A percentile compares a stretch with the other conserved stretches of the same genome.
phyloP scores from a whole-genome alignment of 2,329 filamentous ascomycete genomes.

The Trichoderma polysporum region DNA sequence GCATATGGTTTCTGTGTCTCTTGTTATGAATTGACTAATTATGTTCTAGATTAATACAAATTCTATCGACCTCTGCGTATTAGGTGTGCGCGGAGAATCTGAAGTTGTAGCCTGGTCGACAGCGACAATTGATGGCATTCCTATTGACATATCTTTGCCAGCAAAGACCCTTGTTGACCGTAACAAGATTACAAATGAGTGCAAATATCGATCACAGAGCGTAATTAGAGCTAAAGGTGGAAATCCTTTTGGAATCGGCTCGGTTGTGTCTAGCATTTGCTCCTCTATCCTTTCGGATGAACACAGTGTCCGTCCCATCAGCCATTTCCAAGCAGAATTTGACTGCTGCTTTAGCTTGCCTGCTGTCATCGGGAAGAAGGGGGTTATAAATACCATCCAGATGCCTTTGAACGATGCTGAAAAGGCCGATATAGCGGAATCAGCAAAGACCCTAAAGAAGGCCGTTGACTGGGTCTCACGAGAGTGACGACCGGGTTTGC shows the following conservation, averaged over 20 bases:
- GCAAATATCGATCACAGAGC: constrained; percentile 36
- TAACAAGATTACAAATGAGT: constrained; percentile 42
- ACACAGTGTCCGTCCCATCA: constrained; percentile 46
- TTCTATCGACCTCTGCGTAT: constrained; percentile 25
- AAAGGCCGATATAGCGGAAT: background rate
- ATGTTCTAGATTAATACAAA: background rate
- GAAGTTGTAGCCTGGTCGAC: constrained; percentile 29
- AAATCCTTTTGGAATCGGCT: constrained; percentile 51
- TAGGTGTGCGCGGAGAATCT: constrained; percentile 28
- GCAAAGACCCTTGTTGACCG: constrained; percentile 26
- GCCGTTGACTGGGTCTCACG: too few relatives aligned
- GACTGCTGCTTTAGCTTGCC: constrained; percentile 51
- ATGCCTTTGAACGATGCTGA: background rate
- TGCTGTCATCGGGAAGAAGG: constrained; percentile 47
- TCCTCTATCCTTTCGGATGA: constrained; percentile 50
- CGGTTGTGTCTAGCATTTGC: constrained; percentile 48
- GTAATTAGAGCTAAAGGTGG: constrained; percentile 52
- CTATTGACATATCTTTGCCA: constrained; percentile 21
- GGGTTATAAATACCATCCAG: constrained; percentile 23
- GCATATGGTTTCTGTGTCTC: background rate
- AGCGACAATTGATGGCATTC: constrained; percentile 26
- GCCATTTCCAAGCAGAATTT: constrained; percentile 48
- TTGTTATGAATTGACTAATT: too few relatives aligned
- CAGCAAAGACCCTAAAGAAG: too few relatives aligned
- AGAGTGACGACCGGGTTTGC: too few relatives aligned